Evolutionary conservation across 441 rosid genomes (phyloP).

Genomic region (Bocquillonia castaneifolia): DNA sequence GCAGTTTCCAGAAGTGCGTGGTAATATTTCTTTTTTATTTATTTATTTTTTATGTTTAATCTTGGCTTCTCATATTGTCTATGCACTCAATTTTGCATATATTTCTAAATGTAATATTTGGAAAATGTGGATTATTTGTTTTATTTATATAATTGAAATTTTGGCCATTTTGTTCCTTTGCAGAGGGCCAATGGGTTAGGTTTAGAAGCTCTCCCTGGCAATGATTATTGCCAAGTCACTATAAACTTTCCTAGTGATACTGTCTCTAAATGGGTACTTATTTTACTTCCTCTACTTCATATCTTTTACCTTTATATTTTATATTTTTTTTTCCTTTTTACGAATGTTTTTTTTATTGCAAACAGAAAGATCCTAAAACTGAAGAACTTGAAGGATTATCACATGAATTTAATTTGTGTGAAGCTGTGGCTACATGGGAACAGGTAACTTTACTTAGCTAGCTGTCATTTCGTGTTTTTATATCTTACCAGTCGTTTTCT

Average conservation of each 20-base stretch:
- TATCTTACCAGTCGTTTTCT: neutral
- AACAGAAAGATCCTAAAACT: conserved; percentile 82
- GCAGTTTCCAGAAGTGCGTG: conserved; percentile 76
- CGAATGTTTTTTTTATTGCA: neutral
- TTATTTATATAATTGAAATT: neutral
- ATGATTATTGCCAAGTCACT: conserved; percentile 56
- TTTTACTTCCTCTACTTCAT: conserved; percentile 3
- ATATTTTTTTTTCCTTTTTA: too few relatives aligned
- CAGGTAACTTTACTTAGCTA: conserved; percentile 70
- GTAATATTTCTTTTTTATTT: conserved; percentile 34
- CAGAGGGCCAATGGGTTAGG: conserved; percentile 92
- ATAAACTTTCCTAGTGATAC: conserved; percentile 71
- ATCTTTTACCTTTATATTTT: neutral
- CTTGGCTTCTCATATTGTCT: neutral
- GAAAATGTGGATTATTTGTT: neutral
- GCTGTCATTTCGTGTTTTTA: conserved; percentile 6
- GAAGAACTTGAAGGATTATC: conserved; percentile 76
- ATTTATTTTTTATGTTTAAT: neutral
- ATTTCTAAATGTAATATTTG: neutral
- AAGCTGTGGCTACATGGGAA: conserved; percentile 95
- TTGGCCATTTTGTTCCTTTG: conserved; percentile 25
- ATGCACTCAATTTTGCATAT: neutral
- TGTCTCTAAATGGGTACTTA: conserved; percentile 79
- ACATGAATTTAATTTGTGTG: conserved; percentile 75
- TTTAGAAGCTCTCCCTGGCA: conserved; percentile 57